A percentile compares a stretch with the other conserved stretches of the same genome.
Evolutionary conservation across 352 stramenopile genomes (phyloP).

Genomic region (Phytophthora pini): DNA sequence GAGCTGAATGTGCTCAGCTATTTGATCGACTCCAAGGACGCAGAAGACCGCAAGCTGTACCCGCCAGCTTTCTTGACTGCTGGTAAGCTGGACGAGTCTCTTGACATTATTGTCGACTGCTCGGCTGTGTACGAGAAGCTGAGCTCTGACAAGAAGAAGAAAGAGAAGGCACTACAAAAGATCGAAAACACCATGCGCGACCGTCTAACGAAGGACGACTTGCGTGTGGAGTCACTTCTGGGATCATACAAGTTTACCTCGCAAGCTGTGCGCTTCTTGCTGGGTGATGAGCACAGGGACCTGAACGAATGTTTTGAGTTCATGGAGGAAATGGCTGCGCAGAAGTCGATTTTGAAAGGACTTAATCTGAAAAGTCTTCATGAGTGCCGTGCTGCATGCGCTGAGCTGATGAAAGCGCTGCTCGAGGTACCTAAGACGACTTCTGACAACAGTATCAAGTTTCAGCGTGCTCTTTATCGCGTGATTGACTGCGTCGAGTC

Average conservation of each 20-base stretch:
- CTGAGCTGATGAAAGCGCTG: constrained; percentile 88
- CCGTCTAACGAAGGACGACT: constrained; percentile 83
- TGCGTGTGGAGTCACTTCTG: constrained; percentile 82
- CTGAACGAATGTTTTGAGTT: constrained; percentile 88
- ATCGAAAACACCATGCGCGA: constrained; percentile 88
- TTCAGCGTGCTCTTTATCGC: constrained; percentile 82
- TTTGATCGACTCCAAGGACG: constrained; percentile 84
- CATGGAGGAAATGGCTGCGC: constrained; percentile 82
- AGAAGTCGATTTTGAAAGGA: constrained; percentile 81
- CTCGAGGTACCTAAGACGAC: constrained; percentile 83
- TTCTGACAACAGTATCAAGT: constrained; percentile 87
- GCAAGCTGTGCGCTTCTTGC: constrained; percentile 76
- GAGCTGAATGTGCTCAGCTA: constrained; percentile 89
- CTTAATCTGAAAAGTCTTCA: constrained; percentile 85
- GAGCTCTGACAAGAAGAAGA: constrained; percentile 89
- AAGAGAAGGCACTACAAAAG: constrained; percentile 88
- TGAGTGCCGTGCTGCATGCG: constrained; percentile 65
- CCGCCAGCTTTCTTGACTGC: constrained; percentile 87
- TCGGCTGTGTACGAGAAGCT: constrained; percentile 84
- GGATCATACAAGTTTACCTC: constrained; percentile 91
- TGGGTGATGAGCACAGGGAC: constrained; percentile 87
- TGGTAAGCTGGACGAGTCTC: constrained; percentile 87
- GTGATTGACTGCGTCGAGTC: constrained; percentile 88
- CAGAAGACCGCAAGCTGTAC: constrained; percentile 80
- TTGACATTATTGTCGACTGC: constrained; percentile 88